Evolutionary conservation across 2,329 filamentous ascomycete genomes (phyloP).

Genomic region (Cadophora sp.): DNA sequence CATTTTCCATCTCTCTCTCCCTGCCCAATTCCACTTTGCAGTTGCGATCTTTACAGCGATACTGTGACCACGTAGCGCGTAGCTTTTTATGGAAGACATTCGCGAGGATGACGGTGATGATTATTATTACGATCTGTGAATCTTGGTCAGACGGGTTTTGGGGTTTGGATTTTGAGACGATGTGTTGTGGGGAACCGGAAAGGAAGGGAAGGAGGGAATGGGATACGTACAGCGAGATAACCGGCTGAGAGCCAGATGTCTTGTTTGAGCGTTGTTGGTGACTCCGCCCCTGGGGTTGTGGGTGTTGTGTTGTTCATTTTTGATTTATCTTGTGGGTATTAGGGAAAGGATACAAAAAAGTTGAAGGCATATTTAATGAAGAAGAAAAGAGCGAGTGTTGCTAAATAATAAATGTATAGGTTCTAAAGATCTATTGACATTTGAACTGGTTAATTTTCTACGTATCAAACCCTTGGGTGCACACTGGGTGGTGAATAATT

Average conservation of each 20-base stretch:
- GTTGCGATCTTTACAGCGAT: not conserved
- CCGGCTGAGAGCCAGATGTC: not conserved
- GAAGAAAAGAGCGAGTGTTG: not conserved
- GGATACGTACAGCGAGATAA: not conserved
- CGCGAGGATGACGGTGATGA: not conserved
- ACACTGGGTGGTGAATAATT: not conserved
- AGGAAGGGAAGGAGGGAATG: not conserved
- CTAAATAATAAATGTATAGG: not conserved
- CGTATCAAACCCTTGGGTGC: not conserved
- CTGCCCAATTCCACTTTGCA: not conserved
- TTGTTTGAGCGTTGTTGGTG: not conserved
- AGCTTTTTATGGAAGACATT: not conserved
- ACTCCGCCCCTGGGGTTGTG: not conserved
- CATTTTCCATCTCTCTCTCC: not conserved
- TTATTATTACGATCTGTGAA: not conserved
- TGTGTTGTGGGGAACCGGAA: not conserved
- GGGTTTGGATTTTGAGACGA: too few relatives aligned
- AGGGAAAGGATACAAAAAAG: too few relatives aligned
- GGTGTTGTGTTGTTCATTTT: not conserved
- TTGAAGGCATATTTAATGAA: too few relatives aligned
- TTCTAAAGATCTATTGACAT: not conserved
- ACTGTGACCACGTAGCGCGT: not conserved
- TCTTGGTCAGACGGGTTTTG: not conserved
- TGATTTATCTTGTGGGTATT: not conserved
- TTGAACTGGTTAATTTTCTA: not conserved